phyloP scores from a whole-genome alignment of 768 basidiomycete species.

The Lactarius psammicola region DNA sequence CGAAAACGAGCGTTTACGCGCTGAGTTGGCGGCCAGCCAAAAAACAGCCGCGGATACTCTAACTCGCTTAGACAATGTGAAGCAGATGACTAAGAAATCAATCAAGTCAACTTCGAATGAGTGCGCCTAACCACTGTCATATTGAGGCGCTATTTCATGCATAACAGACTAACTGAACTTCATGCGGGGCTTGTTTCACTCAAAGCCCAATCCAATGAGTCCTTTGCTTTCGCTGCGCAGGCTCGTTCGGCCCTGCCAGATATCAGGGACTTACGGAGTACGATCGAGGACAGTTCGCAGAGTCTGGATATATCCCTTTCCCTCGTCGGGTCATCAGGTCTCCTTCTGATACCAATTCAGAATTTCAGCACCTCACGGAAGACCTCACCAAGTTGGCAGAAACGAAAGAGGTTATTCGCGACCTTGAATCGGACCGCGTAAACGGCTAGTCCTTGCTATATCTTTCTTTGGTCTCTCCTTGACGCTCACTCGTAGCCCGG shows the following conservation, averaged over 20 bases:
- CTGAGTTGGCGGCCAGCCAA: slow-evolving; percentile 9
- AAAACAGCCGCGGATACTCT: slow-evolving; percentile 12
- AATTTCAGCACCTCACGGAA: slow-evolving; percentile 18
- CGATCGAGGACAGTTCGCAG: slow-evolving; percentile 18
- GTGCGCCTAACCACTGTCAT: slow-evolving; percentile 10
- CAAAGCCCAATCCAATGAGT: slow-evolving; percentile 26
- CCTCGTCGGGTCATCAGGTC: neutral
- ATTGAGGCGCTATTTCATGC: neutral
- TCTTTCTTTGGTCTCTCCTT: neutral
- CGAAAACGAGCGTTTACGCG: slow-evolving; percentile 24
- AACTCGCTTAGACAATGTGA: slow-evolving; percentile 16
- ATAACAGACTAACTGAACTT: slow-evolving; percentile 25
- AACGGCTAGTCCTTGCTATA: slow-evolving; percentile 11
- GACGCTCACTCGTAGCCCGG: slow-evolving; percentile 16
- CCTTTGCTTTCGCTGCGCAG: slow-evolving; percentile 25
- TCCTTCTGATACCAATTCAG: slow-evolving; percentile 12
- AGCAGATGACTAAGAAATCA: slow-evolving; percentile 20
- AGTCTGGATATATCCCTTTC: slow-evolving; percentile 12
- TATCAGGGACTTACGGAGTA: slow-evolving; percentile 18
- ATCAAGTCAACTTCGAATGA: slow-evolving; percentile 12
- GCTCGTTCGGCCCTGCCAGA: slow-evolving; percentile 24
- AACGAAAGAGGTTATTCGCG: slow-evolving; percentile 18
- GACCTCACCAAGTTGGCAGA: slow-evolving; percentile 18
- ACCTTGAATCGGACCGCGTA: slow-evolving; percentile 22
- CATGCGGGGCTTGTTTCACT: slow-evolving; percentile 17